Base-by-base conservation (phyloP, 768 basidiomycete genomes). In the Collybia sp. region DNA sequence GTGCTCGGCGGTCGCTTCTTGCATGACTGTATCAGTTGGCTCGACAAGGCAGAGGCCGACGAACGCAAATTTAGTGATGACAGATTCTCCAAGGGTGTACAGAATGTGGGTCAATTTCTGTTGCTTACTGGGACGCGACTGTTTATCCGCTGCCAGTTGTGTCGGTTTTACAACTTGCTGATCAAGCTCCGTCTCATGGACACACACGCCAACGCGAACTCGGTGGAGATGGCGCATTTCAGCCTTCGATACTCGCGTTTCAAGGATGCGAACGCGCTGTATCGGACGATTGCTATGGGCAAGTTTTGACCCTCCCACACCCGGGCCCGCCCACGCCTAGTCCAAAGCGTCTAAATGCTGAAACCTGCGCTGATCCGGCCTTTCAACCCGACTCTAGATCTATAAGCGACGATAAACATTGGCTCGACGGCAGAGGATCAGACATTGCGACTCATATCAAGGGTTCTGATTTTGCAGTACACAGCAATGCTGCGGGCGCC, bases 141-240 rank as follows among this genome's bases (percentile, higher is more conserved):
- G 37, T 12, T 42, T 35, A 17, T 36, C 37, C 50, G 38, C 53
- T 11, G 36, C 42, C 16, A 88, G 86, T 71, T 89, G 30, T 89
- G 85, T 61, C 82, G 88, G 10, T 90, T 90, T 62, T 90, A 82
- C 59, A 66, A 67, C 48, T 82, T 85, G 0, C 70, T 91, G 40
- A 75, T 88, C 66, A 85, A 83, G 58, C 69, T 79, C 6, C 64
- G 64, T 41, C 76, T 89, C 56, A 74, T 88, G 45, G 84, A 87
- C 54, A 71, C 78, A 2, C 58, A 65, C 6, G 71, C 70, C n/a
- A 86, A 88, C 46, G 73, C 74, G 6, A 86, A 91, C 57, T 77
- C 82, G 0, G 75, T 83, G 5, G 88, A 88, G 66, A 88, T 91
- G 76, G 73, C 76, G 5, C 83, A 88, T 58, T 91, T 91, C 54